Evolutionary conservation across 1,139 yeast species (phyloP), one percentile per base, ranked within the genome.

Genomic region (Nakaseomyces delphensis): DNA sequence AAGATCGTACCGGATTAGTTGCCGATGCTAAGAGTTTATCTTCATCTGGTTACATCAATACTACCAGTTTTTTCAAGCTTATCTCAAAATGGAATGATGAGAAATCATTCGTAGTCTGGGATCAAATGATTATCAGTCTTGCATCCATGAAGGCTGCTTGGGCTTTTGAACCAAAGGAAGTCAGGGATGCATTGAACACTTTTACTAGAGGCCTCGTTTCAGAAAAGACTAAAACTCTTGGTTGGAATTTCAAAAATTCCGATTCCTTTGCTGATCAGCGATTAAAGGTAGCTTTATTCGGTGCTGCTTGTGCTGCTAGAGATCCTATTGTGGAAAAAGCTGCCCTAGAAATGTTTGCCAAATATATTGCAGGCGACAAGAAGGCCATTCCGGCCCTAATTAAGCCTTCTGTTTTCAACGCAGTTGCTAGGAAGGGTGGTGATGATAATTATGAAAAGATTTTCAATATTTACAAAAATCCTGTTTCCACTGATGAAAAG

Each of bases 1-100:
- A 83, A 61, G 95, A 85, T 62, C 79, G 93, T 64, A 82, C 83
- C 45, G 94, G 94, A 43, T 74, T 85, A 52, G 84, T 85, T 40
- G 86, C 93, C 23, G 95, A 85, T 66, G 83, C 85, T 21, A 79
- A 75, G 42, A 75, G 89, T 6, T 72, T 84, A 52, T 75, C 91
- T 3, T 66, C 79, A 14, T 76, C 87, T 35, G 95, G 95, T 14
- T 79, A 77, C 59, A 76, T 81, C 48, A 69, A 79, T 43, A 79
- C 93, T 28, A 70, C 79, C 9, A 77, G 72, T 53, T 72, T 83
- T 55, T 73, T 84, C 50, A 70, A 71, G 48, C 74, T 84, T 55
- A 74, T 83, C 40, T 71, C 76, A 48, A 68, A 73, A 29, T 84
- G 94, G 94, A 73, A 74, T 45, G 60, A 67, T 29, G 95, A 84